A percentile compares a stretch with the other conserved stretches of the same genome.
Conservation (phyloP, 1,284 basidiomycete genomes). For the Erythrobasidium hasegawianum region DNA sequence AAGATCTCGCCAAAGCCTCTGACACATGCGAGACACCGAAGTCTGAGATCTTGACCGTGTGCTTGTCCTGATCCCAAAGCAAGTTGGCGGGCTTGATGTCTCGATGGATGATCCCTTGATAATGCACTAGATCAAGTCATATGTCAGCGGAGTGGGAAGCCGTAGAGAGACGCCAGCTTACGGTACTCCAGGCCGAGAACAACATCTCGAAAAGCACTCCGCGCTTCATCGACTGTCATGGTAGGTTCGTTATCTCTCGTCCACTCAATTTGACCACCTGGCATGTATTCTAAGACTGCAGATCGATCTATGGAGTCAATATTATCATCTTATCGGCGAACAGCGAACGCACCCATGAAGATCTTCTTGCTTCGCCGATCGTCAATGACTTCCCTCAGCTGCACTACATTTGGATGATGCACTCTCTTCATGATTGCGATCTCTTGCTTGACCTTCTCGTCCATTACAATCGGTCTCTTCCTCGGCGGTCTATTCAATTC, state of each 20-base stretch:
- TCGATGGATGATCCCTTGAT: conserved; percentile 96
- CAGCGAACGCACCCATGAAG: conserved; percentile 73
- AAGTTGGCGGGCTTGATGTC: conserved; percentile 99
- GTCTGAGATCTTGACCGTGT: conserved; percentile 89
- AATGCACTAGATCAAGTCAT: conserved; percentile 67
- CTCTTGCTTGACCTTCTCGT: conserved; percentile 77
- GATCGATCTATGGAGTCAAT: too few relatives aligned
- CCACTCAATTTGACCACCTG: conserved; percentile 92
- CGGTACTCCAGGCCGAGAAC: conserved; percentile 89
- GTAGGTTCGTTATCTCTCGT: conserved; percentile 61
- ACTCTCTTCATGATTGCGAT: conserved; percentile 97
- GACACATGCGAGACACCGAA: conserved; percentile 97
- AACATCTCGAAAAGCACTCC: conserved; percentile 84
- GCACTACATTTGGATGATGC: conserved; percentile 84
- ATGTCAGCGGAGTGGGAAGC: conserved; percentile 1
- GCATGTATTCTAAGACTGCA: conserved; percentile 90
- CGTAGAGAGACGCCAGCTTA: conserved; percentile 54
- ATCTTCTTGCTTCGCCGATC: conserved; percentile 84
- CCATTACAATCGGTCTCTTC: conserved; percentile 53
- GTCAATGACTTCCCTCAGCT: conserved; percentile 91
- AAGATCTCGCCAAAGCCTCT: conserved; percentile 67
- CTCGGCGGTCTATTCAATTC: background rate
- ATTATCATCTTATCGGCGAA: background rate
- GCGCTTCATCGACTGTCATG: conserved; percentile 73
- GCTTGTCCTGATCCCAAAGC: conserved; percentile 74